phyloP scores from a whole-genome alignment of 1,284 basidiomycete species.

The Dichomitus squalens region DNA sequence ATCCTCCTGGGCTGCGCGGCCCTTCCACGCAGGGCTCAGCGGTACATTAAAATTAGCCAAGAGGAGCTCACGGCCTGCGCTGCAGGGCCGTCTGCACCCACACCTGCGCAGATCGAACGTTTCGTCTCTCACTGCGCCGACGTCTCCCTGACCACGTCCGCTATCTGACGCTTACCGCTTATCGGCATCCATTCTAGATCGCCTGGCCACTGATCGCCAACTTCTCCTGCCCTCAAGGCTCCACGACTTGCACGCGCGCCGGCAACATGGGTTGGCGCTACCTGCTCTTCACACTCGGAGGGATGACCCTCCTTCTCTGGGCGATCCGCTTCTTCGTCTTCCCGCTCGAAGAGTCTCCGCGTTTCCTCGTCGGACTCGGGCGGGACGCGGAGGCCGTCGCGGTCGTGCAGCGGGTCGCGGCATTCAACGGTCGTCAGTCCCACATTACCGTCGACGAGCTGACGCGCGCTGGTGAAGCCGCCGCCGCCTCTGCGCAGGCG shows the following conservation, averaged over 20 bases:
- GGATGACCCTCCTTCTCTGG: constrained; percentile 56
- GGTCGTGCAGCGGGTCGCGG: constrained; percentile 60
- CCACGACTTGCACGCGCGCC: constrained; percentile 38
- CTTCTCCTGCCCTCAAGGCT: constrained; percentile 43
- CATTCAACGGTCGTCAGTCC: constrained; percentile 52
- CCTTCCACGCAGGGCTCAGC: too few relatives aligned
- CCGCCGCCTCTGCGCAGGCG: constrained; percentile 7
- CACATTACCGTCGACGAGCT: constrained; percentile 46
- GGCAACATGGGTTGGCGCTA: constrained; percentile 67
- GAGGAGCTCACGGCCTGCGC: background rate
- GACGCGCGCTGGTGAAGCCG: constrained; percentile 30
- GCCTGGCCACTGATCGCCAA: constrained; percentile 55
- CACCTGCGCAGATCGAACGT: constrained; percentile 11
- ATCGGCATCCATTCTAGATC: constrained; percentile 28
- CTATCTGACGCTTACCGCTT: background rate
- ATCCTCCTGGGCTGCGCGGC: too few relatives aligned
- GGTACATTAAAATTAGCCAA: too few relatives aligned
- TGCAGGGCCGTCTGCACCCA: constrained; percentile 12
- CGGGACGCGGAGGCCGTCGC: constrained; percentile 64
- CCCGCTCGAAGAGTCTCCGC: constrained; percentile 62
- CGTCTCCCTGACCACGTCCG: background rate
- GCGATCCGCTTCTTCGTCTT: constrained; percentile 62
- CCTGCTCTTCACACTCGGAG: constrained; percentile 48
- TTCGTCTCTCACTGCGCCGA: constrained; percentile 16
- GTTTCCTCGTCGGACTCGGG: constrained; percentile 63